Base-by-base conservation (phyloP, 1,284 basidiomycete species). In the Flammula alnicola region DNA sequence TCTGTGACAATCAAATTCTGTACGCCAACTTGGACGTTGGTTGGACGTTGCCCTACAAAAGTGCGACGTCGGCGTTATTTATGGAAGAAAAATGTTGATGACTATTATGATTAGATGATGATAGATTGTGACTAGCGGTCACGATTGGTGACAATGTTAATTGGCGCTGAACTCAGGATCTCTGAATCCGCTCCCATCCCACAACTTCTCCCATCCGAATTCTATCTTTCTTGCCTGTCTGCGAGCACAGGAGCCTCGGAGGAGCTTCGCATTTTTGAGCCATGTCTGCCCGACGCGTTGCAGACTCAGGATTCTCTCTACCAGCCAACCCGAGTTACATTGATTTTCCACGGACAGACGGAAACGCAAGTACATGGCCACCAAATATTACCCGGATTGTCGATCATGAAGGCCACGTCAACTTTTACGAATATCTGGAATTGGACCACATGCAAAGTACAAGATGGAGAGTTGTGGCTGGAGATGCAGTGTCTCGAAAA, bases 391-490 rank as follows among this genome's bases (percentile, higher is more conserved):
- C 68, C 9, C 67, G 71, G 45, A 59, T 73, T 3, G 73, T 86
- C 7, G 83, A 86, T 58, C 36, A 47, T 6, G 79, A 81, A 4
- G 84, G 86, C 3, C 69, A 81, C 43, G 82, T 91, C 23, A 91
- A 91, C 60, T 91, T 68, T 65, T 85, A 85, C 78, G 73, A 79
- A 10, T 72, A 71, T 1, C 63, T 86, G 1, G 63, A 61, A 4
- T 54, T 78, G 11, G 78, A 85, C 33, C 78, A 84, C 39, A 62
- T 72, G 17, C 62, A 75, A 11, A 60, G 71, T 30, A 66, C 86
- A 31, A 78, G 78, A 61, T 92, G 89, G 89, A 76, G 88, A 30
- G 61, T 72, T 4, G 63, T 69, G 27, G 72, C 84, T 22, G 90
- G 76, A 1, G 68, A 73, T 30, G 78, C 80, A 22, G 65, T 90